Base-by-base conservation (phyloP, 805 yeast species). In the Pichia phayaonensis region DNA sequence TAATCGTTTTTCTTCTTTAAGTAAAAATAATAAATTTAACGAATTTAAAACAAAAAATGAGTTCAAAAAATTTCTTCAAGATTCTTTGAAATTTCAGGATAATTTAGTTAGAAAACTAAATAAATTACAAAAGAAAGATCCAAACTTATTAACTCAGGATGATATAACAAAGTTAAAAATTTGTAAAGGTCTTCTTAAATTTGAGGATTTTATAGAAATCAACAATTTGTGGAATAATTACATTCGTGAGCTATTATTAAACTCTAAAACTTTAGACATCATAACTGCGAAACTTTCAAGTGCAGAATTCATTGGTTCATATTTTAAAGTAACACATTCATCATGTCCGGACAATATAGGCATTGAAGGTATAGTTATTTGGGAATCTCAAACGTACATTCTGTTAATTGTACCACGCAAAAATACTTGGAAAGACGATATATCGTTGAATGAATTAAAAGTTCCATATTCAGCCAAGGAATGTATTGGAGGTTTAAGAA, bases 251-350 rank as follows among this genome's bases (percentile, higher is more conserved):
- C 66, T 87, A 4, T 56, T 86, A 10, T 74, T 66, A 36, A 55
- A 49, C 8, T 54, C 59, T 42, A 55, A 56, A 15, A 61, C 62
- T 36, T 51, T 65, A 48, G 60, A 42, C 50, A 49, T 52, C 11
- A 58, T 81, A 1, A 64, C 85, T 21, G 70, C 79, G 7, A 81
- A 83, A 56, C 67, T 90, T 40, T 76, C 92, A 1, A 75, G 84
- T 53, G 87, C 94, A 1, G 97, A 90, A 60, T 85, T 77, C 66
- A 84, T 84, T 58, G 97, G 97, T 3, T 78, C 94, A n/a, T 63
- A 65, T 41, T 51, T 89, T 15, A 72, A 72, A 15, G 90, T 90
- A 0, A 59, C 72, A 2, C 75, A 79, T 44, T 72, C 87, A n/a
- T 66, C 68, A 21, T 84, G 83, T 59, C 68, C 73, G 6, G 75